Evolutionary conservation across 2,329 filamentous ascomycete genomes (phyloP), one percentile per base, ranked within the genome.

Genomic region (Akanthomyces muscarius): DNA sequence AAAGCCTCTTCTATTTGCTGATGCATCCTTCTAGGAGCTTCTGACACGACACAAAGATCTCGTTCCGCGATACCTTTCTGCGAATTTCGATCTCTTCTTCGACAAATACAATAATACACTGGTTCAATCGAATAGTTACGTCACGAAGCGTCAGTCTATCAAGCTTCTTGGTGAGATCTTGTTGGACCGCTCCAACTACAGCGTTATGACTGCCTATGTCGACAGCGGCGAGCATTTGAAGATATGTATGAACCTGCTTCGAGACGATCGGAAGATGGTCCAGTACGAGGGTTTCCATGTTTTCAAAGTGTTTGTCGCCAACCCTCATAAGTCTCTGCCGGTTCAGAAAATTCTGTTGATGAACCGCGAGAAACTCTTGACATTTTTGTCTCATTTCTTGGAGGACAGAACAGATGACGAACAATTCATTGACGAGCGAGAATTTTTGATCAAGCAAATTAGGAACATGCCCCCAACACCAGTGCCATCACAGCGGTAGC

Each of bases 231-330:
- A 98, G 73, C 93, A 99, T 73, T 84, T 99, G 69, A 99, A 99
- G 79, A 90, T 98, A 67, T 95, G 93, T 79, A 99, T 99, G 95
- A 98, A 96, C 75, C 82, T 99, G 64, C 81, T 99, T 65, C 89
- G 92, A 68, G 95, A 98, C 75, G 94, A 98, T 75, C 87, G 94
- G 69, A 95, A 96, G 76, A 99, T 99, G 93, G 95, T 99, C 66
- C 95, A 98, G 77, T 99, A 99, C 74, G 95, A 99, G 75, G 95
- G 93, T 8, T 99, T 99, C 75, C 95, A 99, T 74, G 94, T 99
- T 48, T 99, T 99, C 84, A 99, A 99, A 81, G 94, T 99, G 66
- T 99, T 99, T 76, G 95, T 98, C 61, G 95, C 95, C 65, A 99
- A 99, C 74, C 95, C 95, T 8, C 93, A 98, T 80, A 99, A 99